Evolutionary conservation across 1,139 yeast genomes (phyloP).

Genomic region (Meyerozyma athensensis): DNA sequence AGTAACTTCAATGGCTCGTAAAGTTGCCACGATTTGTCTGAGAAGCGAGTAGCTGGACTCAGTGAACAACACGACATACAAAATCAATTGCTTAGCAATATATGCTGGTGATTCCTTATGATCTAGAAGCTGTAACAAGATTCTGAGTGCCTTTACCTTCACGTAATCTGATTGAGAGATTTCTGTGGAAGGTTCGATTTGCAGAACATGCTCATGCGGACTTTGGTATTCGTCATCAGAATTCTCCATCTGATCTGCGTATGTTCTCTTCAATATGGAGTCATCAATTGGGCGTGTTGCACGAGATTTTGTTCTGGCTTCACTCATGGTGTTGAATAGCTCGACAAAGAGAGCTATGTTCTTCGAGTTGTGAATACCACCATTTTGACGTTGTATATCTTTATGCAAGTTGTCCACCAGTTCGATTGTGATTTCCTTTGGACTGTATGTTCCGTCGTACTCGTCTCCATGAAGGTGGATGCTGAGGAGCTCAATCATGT

Average conservation of each 20-base stretch:
- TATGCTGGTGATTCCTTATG: constrained; percentile 26
- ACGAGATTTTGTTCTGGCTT: neutral
- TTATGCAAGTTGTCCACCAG: neutral
- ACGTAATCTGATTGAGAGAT: constrained; percentile 2
- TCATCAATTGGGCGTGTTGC: neutral
- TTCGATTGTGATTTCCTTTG: neutral
- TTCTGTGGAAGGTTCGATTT: neutral
- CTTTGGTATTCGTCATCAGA: neutral
- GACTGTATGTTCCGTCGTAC: neutral
- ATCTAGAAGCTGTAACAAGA: constrained; percentile 12
- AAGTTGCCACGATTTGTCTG: neutral
- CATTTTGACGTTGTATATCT: neutral
- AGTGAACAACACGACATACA: constrained; percentile 20
- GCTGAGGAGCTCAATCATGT: constrained; percentile 27
- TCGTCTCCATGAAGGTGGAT: constrained; percentile 7
- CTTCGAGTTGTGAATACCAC: neutral
- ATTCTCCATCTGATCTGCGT: neutral
- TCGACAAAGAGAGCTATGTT: neutral
- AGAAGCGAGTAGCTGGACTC: constrained; percentile 8
- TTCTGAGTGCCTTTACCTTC: neutral
- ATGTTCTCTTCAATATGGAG: neutral
- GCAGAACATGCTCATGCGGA: too few species aligned
- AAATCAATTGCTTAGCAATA: constrained; percentile 24
- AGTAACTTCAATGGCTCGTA: neutral
- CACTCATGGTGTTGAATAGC: neutral